Evolutionary conservation across 140 eudicot genomes (phyloP).

Genomic region (Senecio squalidus): DNA sequence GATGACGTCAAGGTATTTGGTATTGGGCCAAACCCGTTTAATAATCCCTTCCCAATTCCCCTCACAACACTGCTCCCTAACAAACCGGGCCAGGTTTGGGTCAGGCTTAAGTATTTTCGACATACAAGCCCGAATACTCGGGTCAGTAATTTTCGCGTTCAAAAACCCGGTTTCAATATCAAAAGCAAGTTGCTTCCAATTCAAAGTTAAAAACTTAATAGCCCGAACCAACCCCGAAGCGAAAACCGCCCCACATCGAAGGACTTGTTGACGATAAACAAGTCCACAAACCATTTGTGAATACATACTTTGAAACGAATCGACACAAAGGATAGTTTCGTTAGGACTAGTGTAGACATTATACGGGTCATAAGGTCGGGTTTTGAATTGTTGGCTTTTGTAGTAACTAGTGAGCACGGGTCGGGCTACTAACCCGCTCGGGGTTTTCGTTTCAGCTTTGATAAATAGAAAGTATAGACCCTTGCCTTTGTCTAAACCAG

Average conservation of each 20-base stretch:
- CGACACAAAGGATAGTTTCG: constrained; percentile 42
- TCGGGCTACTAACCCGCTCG: constrained; percentile 47
- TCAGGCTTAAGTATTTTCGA: constrained; percentile 23
- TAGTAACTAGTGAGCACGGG: constrained; percentile 56
- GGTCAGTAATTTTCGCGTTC: constrained; percentile 34
- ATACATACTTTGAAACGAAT: constrained; percentile 54
- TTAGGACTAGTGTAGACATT: constrained; percentile 44
- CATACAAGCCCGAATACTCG: constrained; percentile 28
- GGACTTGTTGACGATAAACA: constrained; percentile 28
- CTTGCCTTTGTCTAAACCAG: constrained; percentile 48
- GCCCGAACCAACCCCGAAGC: constrained; percentile 53
- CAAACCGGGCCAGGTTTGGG: constrained; percentile 36
- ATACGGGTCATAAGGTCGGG: constrained; percentile 42
- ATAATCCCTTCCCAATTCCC: constrained; percentile 45
- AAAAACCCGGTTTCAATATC: constrained; percentile 37
- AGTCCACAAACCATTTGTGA: constrained; percentile 53
- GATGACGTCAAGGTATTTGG: constrained; percentile 50
- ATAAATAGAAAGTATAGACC: constrained; percentile 34
- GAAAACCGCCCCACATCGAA: constrained; percentile 48
- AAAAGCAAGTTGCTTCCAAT: constrained; percentile 35
- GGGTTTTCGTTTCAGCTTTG: constrained; percentile 43
- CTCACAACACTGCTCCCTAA: constrained; percentile 29
- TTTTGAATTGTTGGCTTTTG: constrained; percentile 34
- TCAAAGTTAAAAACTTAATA: constrained; percentile 31
- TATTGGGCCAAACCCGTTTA: constrained; percentile 44